A percentile compares a stretch with the other conserved stretches of the same genome.
phyloP scores from a whole-genome alignment of 2,329 filamentous ascomycete species.

The Eurotiales sp. region DNA sequence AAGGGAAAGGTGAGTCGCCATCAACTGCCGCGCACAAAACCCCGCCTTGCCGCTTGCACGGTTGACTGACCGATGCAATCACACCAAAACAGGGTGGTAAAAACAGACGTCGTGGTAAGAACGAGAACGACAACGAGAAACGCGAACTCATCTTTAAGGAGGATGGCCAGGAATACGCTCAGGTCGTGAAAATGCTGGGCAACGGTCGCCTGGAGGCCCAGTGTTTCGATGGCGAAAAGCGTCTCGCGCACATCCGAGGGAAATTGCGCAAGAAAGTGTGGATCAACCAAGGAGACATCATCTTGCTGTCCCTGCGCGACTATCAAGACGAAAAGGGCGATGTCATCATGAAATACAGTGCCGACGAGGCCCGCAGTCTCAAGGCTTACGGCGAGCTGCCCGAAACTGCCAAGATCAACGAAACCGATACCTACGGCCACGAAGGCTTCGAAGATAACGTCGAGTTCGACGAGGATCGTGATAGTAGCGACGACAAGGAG shows the following conservation, averaged over 20 bases:
- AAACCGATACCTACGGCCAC: constrained; percentile 87
- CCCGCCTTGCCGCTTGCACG: constrained; percentile 21
- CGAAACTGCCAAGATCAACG: constrained; percentile 99
- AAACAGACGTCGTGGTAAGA: constrained; percentile 97
- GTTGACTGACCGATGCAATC: constrained; percentile 12
- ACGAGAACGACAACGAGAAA: constrained; percentile 99
- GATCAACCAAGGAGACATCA: constrained; percentile 98
- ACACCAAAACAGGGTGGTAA: constrained; percentile 83
- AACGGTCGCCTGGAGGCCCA: constrained; percentile 90
- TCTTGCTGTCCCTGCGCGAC: constrained; percentile 80
- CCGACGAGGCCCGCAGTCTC: constrained; percentile 90
- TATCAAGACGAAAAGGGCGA: constrained; percentile 94
- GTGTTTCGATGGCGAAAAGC: constrained; percentile 92
- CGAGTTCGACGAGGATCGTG: constrained; percentile 94
- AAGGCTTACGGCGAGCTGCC: constrained; percentile 98
- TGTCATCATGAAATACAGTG: constrained; percentile 90
- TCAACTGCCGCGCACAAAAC: constrained; percentile 23
- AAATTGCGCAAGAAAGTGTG: constrained; percentile 99
- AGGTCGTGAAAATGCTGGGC: constrained; percentile 92
- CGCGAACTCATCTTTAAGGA: constrained; percentile 98
- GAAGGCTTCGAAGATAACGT: constrained; percentile 96
- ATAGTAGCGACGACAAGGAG: constrained; percentile 67
- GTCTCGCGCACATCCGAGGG: constrained; percentile 81
- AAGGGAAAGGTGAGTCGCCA: constrained; percentile 94
- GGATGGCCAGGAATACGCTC: constrained; percentile 88